phyloP scores from a whole-genome alignment of 495 filamentous ascomycete species.

The Neurospora terricola region DNA sequence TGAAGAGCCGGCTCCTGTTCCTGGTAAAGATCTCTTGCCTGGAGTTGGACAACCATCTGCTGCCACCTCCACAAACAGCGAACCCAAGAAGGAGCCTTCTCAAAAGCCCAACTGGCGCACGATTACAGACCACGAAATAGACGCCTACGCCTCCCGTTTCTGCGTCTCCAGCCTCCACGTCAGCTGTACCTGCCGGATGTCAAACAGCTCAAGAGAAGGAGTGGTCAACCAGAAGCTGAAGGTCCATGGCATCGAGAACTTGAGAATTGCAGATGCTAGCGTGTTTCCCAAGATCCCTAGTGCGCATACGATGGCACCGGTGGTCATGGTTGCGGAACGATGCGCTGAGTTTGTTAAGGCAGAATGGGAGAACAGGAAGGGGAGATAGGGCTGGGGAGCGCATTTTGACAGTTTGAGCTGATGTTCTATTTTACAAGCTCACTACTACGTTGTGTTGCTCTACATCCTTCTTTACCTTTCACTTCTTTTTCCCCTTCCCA shows the following conservation, averaged over 20 bases:
- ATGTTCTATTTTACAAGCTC: background rate
- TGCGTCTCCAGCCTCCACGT: constrained; percentile 12
- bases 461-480: background rate
- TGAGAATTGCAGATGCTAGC: constrained; percentile 39
- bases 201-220: constrained; percentile 9
- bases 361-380: constrained; percentile 7
- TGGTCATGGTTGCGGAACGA: constrained; percentile 43
- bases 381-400: background rate
- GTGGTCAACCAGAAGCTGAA: constrained; percentile 40
- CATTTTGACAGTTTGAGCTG: background rate
- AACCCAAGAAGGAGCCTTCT: background rate
- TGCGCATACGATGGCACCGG: constrained; percentile 35
- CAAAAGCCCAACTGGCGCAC: constrained; percentile 7
- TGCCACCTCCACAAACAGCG: background rate
- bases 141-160: constrained; percentile 11
- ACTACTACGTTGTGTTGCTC: background rate
- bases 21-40: background rate
- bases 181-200: constrained; percentile 9
- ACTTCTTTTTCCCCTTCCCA: background rate
- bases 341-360: constrained; percentile 40
- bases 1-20: background rate
- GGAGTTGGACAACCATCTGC: background rate
- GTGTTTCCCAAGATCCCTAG: constrained; percentile 38
- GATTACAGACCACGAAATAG: constrained; percentile 19
- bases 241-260: constrained; percentile 34